Percentiles rank a stretch among this genome's conserved stretches.
phyloP scores from a whole-genome alignment of 371 early-diverging fungal genomes.

The Mucor plumbeus region DNA sequence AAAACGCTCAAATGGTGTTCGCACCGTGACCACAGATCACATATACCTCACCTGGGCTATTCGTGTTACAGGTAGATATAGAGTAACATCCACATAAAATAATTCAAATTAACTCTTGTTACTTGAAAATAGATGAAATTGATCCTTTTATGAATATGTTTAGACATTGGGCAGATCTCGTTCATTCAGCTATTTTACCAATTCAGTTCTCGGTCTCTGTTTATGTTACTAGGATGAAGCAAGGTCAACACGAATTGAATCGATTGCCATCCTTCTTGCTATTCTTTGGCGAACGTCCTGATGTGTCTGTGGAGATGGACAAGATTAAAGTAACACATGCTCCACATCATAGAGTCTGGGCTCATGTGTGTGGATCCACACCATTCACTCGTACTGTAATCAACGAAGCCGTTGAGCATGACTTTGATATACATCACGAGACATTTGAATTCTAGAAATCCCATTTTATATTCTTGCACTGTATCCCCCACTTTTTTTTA shows the following conservation, averaged over 20 bases:
- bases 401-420: conserved; percentile 37
- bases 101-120: not conserved
- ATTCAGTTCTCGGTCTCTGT: conserved; percentile 35
- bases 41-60: conserved; percentile 53
- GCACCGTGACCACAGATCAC: conserved; percentile 41
- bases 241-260: conserved; percentile 26
- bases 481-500: not conserved
- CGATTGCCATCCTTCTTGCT: conserved; percentile 12
- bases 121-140: conserved; percentile 33
- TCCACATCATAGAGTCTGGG: conserved; percentile 30
- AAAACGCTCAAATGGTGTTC: conserved; percentile 40
- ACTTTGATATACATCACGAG: conserved; percentile 45
- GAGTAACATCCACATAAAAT: not conserved
- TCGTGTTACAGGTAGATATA: conserved; percentile 33
- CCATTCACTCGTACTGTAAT: conserved; percentile 40
- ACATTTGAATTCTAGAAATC: conserved; percentile 48
- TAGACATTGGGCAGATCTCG: conserved; percentile 32
- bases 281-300: conserved; percentile 34
- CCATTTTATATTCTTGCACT: not conserved
- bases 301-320: conserved; percentile 33
- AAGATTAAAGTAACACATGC: conserved; percentile 24
- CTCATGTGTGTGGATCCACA: conserved; percentile 47
- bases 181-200: conserved; percentile 26
- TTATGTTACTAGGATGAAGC: conserved; percentile 39
- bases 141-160: conserved; percentile 40